phyloP scores from a whole-genome alignment of 345 rosid genomes.

The Murraya koenigii region DNA sequence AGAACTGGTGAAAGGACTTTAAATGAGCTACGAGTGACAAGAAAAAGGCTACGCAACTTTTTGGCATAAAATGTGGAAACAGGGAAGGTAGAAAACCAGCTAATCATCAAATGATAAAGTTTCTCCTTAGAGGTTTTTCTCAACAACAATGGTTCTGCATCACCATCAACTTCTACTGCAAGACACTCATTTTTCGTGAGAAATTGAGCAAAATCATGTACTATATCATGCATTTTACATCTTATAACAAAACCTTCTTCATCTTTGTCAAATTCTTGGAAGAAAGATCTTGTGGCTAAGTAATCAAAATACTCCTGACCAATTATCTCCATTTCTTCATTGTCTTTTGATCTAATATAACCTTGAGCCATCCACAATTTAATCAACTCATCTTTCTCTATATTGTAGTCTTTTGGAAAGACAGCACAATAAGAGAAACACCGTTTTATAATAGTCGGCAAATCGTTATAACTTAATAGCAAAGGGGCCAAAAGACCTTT shows the following conservation, averaged over 20 bases:
- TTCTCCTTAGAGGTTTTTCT: neutral
- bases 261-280: neutral
- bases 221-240: slow-evolving; percentile 7
- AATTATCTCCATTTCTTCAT: neutral
- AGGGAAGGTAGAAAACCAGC: neutral
- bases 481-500: neutral
- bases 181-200: neutral
- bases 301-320: neutral
- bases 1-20: neutral
- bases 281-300: neutral
- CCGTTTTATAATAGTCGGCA: neutral
- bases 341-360: neutral
- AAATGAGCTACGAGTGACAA: neutral
- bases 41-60: neutral
- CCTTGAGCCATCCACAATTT: slow-evolving; percentile 6
- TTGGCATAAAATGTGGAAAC: neutral
- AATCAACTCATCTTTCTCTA: neutral
- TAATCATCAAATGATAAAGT: neutral
- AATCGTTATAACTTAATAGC: neutral
- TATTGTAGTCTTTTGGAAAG: neutral
- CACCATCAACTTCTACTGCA: neutral
- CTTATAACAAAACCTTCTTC: neutral
- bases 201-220: neutral
- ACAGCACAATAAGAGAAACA: neutral
- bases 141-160: neutral